Percentiles rank a stretch among this genome's conserved stretches.
Evolutionary conservation across 2,329 filamentous ascomycete genomes (phyloP).

Genomic region (Thelonectria olida): DNA sequence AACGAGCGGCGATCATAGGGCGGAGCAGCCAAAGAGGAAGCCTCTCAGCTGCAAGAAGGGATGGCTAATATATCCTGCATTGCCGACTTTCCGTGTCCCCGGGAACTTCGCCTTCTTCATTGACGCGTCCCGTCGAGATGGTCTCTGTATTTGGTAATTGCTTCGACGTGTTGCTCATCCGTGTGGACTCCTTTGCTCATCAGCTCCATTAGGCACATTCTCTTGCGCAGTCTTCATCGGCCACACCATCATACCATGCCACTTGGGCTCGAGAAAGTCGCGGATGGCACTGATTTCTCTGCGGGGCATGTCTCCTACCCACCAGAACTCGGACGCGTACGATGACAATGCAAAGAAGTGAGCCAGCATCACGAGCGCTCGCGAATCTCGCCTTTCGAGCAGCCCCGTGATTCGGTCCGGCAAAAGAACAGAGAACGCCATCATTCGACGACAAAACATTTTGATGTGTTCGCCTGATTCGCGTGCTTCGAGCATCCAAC

Average conservation of each 20-base stretch:
- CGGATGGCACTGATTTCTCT: slow-evolving; percentile 13
- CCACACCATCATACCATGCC: slow-evolving; percentile 12
- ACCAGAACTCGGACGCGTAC: slow-evolving; percentile 20
- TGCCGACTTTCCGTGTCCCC: neutral
- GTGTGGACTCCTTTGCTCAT: neutral
- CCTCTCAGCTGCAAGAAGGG: neutral
- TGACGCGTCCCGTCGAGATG: neutral
- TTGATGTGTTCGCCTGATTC: slow-evolving; percentile 23
- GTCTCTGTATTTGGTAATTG: neutral
- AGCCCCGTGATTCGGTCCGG: slow-evolving; percentile 28
- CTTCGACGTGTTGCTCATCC: neutral
- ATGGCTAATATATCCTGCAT: slow-evolving; percentile 3
- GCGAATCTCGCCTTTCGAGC: slow-evolving; percentile 26
- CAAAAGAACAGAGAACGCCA: slow-evolving; percentile 30
- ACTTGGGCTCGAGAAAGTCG: neutral
- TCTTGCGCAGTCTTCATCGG: neutral
- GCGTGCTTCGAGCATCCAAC: slow-evolving; percentile 25
- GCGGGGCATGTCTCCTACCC: slow-evolving; percentile 20
- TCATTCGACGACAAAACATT: slow-evolving; percentile 28
- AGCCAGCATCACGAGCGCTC: slow-evolving; percentile 35
- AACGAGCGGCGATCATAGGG: neutral
- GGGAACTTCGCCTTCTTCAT: neutral
- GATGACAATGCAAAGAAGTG: slow-evolving; percentile 35
- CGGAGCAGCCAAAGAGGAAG: neutral
- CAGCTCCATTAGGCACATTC: slow-evolving; percentile 1